These are phyloP conservation scores for Pleurotus giganteus DNA, from an alignment of 768 basidiomycete genomes.

Conservation along the genomic window DNA sequence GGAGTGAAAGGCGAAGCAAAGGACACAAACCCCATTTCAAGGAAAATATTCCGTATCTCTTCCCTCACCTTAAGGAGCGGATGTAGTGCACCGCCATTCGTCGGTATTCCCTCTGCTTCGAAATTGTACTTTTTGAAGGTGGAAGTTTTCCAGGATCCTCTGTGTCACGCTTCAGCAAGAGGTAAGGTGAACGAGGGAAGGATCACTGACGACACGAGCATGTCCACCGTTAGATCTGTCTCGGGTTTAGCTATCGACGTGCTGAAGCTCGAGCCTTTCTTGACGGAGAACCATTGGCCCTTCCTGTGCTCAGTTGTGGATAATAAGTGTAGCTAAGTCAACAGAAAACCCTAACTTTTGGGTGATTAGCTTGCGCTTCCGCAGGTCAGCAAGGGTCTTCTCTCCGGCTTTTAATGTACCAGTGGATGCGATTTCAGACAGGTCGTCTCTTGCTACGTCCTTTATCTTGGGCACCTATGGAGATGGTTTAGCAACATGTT, in stretches of 20 bases:
- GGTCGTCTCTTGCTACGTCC: slow-evolving; percentile 74
- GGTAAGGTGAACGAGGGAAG: slow-evolving; percentile 11
- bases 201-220: slow-evolving; percentile 80
- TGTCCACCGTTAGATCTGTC: slow-evolving; percentile 94
- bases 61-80: slow-evolving; percentile 97
- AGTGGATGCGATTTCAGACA: slow-evolving; percentile 69
- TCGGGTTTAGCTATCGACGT: slow-evolving; percentile 91
- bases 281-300: slow-evolving; percentile 90
- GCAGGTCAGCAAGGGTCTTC: slow-evolving; percentile 78
- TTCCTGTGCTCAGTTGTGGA: no score
- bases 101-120: slow-evolving; percentile 89
- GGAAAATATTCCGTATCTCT: slow-evolving; percentile 95
- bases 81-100: slow-evolving; percentile 90
- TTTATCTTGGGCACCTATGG: slow-evolving; percentile 58
- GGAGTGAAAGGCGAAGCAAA: not conserved
- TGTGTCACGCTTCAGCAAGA: slow-evolving; percentile 27
- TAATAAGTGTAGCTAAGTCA: no score
- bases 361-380: slow-evolving; percentile 85
- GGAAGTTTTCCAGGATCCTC: slow-evolving; percentile 92
- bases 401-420: slow-evolving; percentile 76
- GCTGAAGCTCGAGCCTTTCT: slow-evolving; percentile 83
- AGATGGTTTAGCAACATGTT: slow-evolving; percentile 10
- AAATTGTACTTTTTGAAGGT: slow-evolving; percentile 99
- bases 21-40: slow-evolving; percentile 84
- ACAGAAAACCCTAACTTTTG: no score